Base-by-base conservation (phyloP, 1,139 yeast genomes). In the Yamadazyma triangularis region DNA sequence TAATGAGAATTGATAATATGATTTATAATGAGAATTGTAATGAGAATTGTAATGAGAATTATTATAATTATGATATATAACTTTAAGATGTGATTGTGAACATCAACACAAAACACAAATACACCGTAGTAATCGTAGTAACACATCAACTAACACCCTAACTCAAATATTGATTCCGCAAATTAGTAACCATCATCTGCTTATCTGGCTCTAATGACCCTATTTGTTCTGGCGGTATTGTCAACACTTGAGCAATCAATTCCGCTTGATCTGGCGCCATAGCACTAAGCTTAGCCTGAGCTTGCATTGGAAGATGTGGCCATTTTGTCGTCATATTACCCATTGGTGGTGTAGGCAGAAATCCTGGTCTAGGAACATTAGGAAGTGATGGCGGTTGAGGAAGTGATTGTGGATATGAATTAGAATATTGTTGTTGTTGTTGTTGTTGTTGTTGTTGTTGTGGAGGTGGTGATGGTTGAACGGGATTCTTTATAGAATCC, bases 201-300 rank as follows among this genome's bases (percentile, higher is more conserved):
- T 79, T 81, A 29, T 78, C 81, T 2, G 65, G 68, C 2, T 86
- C 86, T 28, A 82, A 57, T 2, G 62, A 53, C 25, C 62, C 58
- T 23, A 81, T 60, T 42, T 79, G 84, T 12, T 70, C 77, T 2
- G 70, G 71, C 0, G 79, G 63, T 38, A 82, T 55, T 24, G 70
- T 63, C 36, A 82, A 62, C 4, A 81, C 84, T 50, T 80, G 86
- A 9, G 76, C 77, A 26, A 80, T 71, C 53, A 79, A 66, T 26
- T 73, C 70, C 8, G 85, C 85, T 50, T 81, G 84, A 27, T 71
- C 72, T 18, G 70, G 70, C 5, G 72, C 64, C 44, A 78, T 50
- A 21, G 54, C 59, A 13, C 67, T 50, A 21, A 79, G 53, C 47
- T 73, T 76, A 13, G 61, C 58, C 33, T 68, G 70, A 2, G 83